Percentiles rank a stretch among this genome's conserved stretches.
These are phyloP conservation scores for Starmerella sp. DNA, from an alignment of 805 yeast species.

Conservation along the genomic window DNA sequence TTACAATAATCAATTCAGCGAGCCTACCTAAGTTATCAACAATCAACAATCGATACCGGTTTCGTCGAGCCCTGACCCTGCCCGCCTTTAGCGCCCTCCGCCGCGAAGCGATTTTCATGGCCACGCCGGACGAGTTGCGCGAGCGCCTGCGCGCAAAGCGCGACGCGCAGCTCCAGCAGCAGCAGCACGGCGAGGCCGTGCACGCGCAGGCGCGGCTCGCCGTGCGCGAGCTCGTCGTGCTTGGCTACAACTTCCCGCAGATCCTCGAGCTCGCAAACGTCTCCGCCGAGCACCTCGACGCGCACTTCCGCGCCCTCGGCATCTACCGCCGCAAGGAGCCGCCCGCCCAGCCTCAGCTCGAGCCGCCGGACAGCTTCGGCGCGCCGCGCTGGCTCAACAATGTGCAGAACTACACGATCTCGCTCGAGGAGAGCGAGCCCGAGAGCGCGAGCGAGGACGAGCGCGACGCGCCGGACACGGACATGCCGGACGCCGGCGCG, in stretches of 20 bases:
- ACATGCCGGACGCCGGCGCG: neutral
- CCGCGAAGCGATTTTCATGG: neutral
- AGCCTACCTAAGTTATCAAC: too few relatives aligned
- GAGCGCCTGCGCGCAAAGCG: constrained; percentile 19
- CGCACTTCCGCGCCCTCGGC: constrained; percentile 6
- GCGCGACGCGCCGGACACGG: neutral
- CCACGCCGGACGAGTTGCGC: constrained; percentile 18
- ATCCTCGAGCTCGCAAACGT: constrained; percentile 15
- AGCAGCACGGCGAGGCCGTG: neutral
- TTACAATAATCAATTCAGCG: too few relatives aligned
- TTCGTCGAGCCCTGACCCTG: neutral
- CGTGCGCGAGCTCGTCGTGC: constrained; percentile 17
- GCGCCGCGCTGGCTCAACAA: constrained; percentile 16
- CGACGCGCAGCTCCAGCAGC: constrained; percentile 12
- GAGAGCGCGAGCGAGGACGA: neutral
- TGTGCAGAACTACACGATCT: neutral
- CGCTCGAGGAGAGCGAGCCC: constrained; percentile 2
- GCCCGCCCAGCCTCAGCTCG: neutral
- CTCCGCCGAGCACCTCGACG: constrained; percentile 9
- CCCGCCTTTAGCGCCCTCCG: neutral
- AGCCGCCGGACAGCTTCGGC: constrained; percentile 5
- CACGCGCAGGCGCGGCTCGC: constrained; percentile 18
- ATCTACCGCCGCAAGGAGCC: neutral
- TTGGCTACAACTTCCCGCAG: constrained; percentile 25
- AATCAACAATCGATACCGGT: too few relatives aligned